Evolutionary conservation across 352 stramenopile species (phyloP).

Genomic region (Salisapilia sapeloensis): DNA sequence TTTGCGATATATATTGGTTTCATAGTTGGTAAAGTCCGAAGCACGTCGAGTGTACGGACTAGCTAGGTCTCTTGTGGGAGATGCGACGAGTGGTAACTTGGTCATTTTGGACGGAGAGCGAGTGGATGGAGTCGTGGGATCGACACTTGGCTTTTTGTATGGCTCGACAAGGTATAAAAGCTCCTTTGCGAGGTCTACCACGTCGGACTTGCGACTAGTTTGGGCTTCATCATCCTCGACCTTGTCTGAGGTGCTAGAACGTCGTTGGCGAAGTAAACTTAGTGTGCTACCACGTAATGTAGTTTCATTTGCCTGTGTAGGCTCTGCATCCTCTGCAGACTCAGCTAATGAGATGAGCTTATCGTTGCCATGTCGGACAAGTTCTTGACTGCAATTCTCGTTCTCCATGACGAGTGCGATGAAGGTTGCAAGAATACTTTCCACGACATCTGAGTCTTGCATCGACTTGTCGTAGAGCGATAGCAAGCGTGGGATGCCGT

Average conservation of each 20-base stretch:
- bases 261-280: constrained; percentile 2
- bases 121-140: no score
- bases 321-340: constrained; percentile 12
- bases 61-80: no score
- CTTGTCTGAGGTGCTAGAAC: not conserved
- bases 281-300: constrained; percentile 2
- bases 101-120: no score
- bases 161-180: constrained; percentile 39
- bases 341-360: constrained; percentile 39
- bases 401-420: constrained; percentile 35
- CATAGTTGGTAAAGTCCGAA: no score
- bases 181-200: constrained; percentile 25
- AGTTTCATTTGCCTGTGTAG: constrained; percentile 7
- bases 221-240: not conserved
- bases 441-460: constrained; percentile 30
- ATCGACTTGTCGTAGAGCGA: constrained; percentile 19
- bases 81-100: no score
- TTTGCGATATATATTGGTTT: no score
- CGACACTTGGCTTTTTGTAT: constrained; percentile 15
- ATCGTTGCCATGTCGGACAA: constrained; percentile 40
- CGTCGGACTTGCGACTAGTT: constrained; percentile 13
- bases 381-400: constrained; percentile 35
- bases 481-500: constrained; percentile 27
- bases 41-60: no score
- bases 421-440: constrained; percentile 34